Conservation (phyloP, 306 rosid species). For the Pterocarpus santalinus region DNA sequence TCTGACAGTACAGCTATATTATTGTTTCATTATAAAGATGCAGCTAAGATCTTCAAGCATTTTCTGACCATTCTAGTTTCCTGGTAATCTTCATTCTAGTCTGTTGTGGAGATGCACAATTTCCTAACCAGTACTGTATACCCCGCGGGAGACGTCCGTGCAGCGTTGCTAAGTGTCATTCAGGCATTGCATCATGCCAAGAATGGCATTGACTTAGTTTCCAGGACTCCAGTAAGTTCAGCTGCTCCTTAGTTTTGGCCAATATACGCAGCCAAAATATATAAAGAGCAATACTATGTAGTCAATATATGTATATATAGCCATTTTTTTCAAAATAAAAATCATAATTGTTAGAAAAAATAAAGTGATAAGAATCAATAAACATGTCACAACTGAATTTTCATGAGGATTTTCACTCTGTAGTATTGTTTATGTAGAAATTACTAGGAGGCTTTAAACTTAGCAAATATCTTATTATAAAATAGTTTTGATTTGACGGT, state of each 20-base stretch:
- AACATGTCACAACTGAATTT: no score
- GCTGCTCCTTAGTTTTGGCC: conserved; percentile 41
- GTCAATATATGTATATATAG: no score
- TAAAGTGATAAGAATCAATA: no score
- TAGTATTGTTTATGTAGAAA: no score
- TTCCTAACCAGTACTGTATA: conserved; percentile 77
- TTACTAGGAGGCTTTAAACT: no score
- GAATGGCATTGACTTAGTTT: conserved; percentile 77
- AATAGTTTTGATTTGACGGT: no score
- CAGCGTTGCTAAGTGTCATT: conserved; percentile 72
- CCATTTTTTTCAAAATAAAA: no score
- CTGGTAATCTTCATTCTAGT: conserved; percentile 50
- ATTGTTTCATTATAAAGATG: background rate
- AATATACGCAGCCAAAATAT: background rate
- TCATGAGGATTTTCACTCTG: no score
- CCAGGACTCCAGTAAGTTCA: conserved; percentile 73
- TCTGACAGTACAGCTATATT: background rate
- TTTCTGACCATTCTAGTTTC: conserved; percentile 45
- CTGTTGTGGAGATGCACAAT: conserved; percentile 78
- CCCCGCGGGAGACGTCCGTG: conserved; percentile 77
- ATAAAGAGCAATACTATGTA: background rate
- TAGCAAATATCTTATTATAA: no score
- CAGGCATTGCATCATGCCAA: conserved; percentile 75
- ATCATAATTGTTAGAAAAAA: no score
- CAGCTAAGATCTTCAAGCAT: conserved; percentile 32